phyloP scores from a whole-genome alignment of 768 basidiomycete genomes.

The Leccinellum luteum region DNA sequence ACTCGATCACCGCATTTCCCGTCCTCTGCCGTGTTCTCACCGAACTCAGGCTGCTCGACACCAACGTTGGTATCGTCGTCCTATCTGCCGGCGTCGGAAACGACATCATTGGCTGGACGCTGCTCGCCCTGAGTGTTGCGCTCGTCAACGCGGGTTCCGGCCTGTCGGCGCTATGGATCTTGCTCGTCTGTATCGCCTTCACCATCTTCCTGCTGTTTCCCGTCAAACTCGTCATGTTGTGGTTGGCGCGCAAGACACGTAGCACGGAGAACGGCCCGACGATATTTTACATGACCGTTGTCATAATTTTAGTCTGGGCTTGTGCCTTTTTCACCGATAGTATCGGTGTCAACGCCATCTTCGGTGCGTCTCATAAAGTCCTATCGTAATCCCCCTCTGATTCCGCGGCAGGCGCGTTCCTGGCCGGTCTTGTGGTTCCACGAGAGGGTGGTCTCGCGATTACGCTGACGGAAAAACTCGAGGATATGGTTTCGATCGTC shows the following conservation, averaged over 20 bases:
- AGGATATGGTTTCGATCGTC: constrained; percentile 89
- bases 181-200: constrained; percentile 81
- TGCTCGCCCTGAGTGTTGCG: constrained; percentile 88
- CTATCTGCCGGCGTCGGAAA: constrained; percentile 91
- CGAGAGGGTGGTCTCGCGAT: constrained; percentile 86
- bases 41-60: constrained; percentile 88
- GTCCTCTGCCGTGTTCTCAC: constrained; percentile 85
- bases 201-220: constrained; percentile 71
- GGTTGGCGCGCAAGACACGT: constrained; percentile 76
- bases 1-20: constrained; percentile 84
- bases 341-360: constrained; percentile 90
- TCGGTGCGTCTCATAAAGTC: constrained; percentile 48
- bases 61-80: constrained; percentile 88
- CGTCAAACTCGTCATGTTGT: constrained; percentile 56
- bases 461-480: constrained; percentile 90
- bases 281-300: constrained; percentile 84
- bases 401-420: constrained; percentile 60
- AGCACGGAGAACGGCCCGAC: constrained; percentile 81
- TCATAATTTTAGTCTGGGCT: constrained; percentile 77
- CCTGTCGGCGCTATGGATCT: constrained; percentile 79
- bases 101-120: constrained; percentile 83
- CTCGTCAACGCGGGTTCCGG: constrained; percentile 87
- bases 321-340: constrained; percentile 92
- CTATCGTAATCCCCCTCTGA: background rate
- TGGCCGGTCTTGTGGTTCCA: constrained; percentile 80